Base-by-base conservation (phyloP, 768 basidiomycete species). In the Tephrocybe sp. region DNA sequence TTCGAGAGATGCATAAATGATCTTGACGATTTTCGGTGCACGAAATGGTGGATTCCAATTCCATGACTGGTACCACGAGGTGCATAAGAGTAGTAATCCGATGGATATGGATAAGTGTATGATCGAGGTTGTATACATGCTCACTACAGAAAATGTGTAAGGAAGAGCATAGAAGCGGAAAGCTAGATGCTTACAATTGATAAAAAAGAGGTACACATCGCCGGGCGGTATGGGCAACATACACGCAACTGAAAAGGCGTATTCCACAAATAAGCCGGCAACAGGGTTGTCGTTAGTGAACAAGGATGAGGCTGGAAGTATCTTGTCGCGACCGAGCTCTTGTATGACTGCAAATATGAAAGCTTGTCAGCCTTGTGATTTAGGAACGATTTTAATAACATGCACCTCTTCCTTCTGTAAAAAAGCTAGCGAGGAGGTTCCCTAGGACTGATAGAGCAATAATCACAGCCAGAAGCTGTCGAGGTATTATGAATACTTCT, bases 151-250 rank as follows among this genome's bases (percentile, higher is more conserved):
- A 10, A n/a, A 4, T 4, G 15, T 6, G 13, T 4, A 15, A n/a
- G 9, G 4, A 15, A 15, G 4, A 15, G 9, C 4, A 34, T 4
- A n/a, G 50, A 36, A n/a, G 10, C 23, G 23, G 16, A 4, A 16
- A 3, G 16, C 40, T n/a, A 23, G 3, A n/a, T 16, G 61, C 83
- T 54, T 42, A 84, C 85, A 62, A 57, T 78, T 84, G 47, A 85
- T 70, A 52, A 82, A 70, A 62, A 90, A 86, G 29, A 79, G 70
- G 58, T 86, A 90, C 0, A 84, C 84, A 57, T 88, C 87, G 4
- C 88, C 86, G 0, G 83, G 74, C 0, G 86, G 87, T 0, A 82
- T 69, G 1, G 72, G 69, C 11, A 79, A 55, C 31, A 84, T 67
- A 47, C 84, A 68, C 15, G 73, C 53, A 16, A 76, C 71, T 0